Base-by-base conservation (phyloP, 306 rosid species). In the Pueraria montana region DNA sequence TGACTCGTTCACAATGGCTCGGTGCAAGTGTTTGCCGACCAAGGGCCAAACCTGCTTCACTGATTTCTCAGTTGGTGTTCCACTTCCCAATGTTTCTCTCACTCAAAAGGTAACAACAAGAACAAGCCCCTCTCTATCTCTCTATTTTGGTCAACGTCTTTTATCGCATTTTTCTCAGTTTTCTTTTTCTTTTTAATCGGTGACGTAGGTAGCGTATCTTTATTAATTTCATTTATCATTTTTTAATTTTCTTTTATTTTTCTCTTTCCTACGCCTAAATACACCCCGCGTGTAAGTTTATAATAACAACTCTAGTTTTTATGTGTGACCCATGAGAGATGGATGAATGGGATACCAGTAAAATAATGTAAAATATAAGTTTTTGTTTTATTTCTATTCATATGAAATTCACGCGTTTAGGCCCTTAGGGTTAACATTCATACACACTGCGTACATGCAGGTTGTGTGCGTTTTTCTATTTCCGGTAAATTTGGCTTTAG, bases 81-180 rank as follows among this genome's bases (percentile, higher is more conserved):
- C 94, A 8, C 65, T 89, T 40, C 94, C 97, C 1, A 73, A 82
- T 20, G 81, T 96, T 38, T 89, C 97, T 23, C 96, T 96, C 82
- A 56, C 95, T 49, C 97, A 92, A 56, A 96, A 96, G 99, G 99
- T 95, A 83, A 24, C 1, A n/a, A n/a, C n/a, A n/a, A n/a, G n/a
- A 50, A 5, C 20, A 16, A 80, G 6, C 4, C 4, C 2, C 14
- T 45, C 36, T n/a, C n/a, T n/a, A n/a, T n/a, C n/a, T n/a, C n/a
- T n/a, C 42, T 74, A 4, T 52, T 49, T 79, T 79, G 4, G 84
- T 85, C 83, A 84, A 84, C 87, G 43, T 9, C 0, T 34, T 49
- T 2, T n/a, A 8, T n/a, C 71, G 34, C 67, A 30, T 63, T 63
- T 27, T 63, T 14, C 5, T 8, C 3, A 4, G 5, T 26, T 61